A percentile compares a stretch with the other conserved stretches of the same genome.
phyloP scores from a whole-genome alignment of 306 rosid genomes.

The Cicer judaicum region DNA sequence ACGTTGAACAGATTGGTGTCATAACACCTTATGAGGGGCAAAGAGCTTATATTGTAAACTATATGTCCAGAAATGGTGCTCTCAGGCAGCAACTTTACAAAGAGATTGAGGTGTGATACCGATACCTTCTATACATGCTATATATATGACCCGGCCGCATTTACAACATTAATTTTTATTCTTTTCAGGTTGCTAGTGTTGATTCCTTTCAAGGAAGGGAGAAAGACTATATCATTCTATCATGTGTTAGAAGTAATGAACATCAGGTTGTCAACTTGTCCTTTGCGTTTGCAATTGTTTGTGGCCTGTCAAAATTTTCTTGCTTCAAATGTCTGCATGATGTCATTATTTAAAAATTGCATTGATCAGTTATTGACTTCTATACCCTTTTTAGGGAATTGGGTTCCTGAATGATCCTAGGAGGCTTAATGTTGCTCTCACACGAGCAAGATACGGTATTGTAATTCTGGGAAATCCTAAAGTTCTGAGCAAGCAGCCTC shows the following conservation, averaged over 20 bases:
- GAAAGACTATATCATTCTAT: slow-evolving; percentile 93
- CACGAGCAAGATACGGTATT: slow-evolving; percentile 98
- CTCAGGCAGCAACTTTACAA: slow-evolving; percentile 99
- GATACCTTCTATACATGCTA: slow-evolving; percentile 12
- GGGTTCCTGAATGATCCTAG: slow-evolving; percentile 98
- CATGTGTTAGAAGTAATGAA: slow-evolving; percentile 98
- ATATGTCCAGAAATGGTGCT: slow-evolving; percentile 96
- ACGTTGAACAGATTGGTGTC: slow-evolving; percentile 78
- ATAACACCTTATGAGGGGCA: slow-evolving; percentile 99
- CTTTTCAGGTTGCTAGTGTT: slow-evolving; percentile 93
- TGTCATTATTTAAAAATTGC: slow-evolving; percentile 5
- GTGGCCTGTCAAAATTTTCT: background rate
- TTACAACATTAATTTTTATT: slow-evolving; percentile 37
- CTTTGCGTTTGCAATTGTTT: background rate
- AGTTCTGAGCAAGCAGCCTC: slow-evolving; percentile 96
- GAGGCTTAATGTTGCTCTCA: slow-evolving; percentile 96
- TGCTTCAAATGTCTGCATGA: slow-evolving; percentile 2
- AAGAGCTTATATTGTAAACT: slow-evolving; percentile 96
- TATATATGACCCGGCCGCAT: slow-evolving; percentile 4
- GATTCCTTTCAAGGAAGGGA: slow-evolving; percentile 99
- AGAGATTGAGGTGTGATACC: slow-evolving; percentile 83
- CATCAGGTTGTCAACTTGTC: slow-evolving; percentile 78
- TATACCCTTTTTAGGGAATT: slow-evolving; percentile 70
- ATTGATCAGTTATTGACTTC: slow-evolving; percentile 38
- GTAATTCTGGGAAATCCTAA: slow-evolving; percentile 98